A percentile compares a stretch with the other conserved stretches of the same genome.
Evolutionary conservation across 345 rosid genomes (phyloP).

Genomic region (Rhizophora apiculata): DNA sequence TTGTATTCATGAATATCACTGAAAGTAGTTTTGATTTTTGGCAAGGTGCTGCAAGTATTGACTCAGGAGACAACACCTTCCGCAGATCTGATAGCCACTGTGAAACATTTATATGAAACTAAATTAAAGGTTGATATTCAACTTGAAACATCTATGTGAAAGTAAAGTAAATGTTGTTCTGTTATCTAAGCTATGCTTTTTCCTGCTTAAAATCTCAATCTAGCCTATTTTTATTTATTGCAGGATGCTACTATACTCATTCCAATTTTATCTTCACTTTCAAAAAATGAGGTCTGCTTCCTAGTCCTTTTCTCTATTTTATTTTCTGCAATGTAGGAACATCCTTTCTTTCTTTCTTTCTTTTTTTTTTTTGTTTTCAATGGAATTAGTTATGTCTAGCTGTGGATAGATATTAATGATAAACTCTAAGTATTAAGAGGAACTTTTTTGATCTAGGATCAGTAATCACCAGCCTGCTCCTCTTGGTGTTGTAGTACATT

Average conservation of each 20-base stretch:
- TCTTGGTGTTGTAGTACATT: too few species aligned
- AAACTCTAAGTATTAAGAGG: too few species aligned
- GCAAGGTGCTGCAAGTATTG: slow-evolving; percentile 87
- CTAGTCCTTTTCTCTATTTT: neutral
- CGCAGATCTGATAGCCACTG: slow-evolving; percentile 68
- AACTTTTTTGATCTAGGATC: too few species aligned
- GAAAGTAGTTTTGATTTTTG: slow-evolving; percentile 24
- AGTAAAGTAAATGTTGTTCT: slow-evolving; percentile 75
- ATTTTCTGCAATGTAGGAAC: neutral
- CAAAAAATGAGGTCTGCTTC: slow-evolving; percentile 77
- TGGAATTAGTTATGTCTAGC: too few species aligned
- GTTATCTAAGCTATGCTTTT: slow-evolving; percentile 7
- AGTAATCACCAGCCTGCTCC: too few species aligned
- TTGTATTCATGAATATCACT: slow-evolving; percentile 24
- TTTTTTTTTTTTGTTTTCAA: too few species aligned
- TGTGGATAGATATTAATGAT: too few species aligned
- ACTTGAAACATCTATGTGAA: slow-evolving; percentile 89
- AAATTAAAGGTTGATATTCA: slow-evolving; percentile 92
- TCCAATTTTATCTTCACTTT: slow-evolving; percentile 88
- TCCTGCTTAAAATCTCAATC: slow-evolving; percentile 17
- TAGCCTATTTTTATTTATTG: slow-evolving; percentile 25
- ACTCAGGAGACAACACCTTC: slow-evolving; percentile 81
- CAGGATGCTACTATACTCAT: slow-evolving; percentile 95
- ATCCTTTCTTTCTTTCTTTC: too few species aligned
- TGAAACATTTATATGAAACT: slow-evolving; percentile 88